Percentiles rank a stretch among this genome's conserved stretches.
These are phyloP conservation scores for Haematococcus sp. DNA, from an alignment of 139 green algal species.

Conservation along the genomic window DNA sequence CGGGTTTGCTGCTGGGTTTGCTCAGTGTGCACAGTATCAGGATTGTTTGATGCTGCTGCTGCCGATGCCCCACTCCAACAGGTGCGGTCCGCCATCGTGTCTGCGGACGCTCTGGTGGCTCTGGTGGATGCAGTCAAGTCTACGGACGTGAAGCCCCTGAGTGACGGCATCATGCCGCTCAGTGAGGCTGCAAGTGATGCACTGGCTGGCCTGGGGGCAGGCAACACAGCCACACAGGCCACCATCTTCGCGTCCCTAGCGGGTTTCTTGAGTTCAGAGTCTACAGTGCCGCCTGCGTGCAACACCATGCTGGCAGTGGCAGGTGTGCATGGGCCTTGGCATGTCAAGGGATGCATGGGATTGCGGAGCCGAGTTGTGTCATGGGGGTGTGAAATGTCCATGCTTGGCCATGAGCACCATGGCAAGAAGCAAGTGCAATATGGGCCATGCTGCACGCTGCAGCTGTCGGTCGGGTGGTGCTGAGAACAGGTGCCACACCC, in stretches of 20 bases:
- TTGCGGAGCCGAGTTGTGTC: too few species aligned
- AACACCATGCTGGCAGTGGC: background rate
- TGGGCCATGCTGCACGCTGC: background rate
- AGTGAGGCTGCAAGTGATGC: slow-evolving; percentile 16
- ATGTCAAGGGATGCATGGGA: too few species aligned
- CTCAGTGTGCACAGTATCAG: too few species aligned
- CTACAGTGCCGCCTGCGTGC: background rate
- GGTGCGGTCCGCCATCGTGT: background rate
- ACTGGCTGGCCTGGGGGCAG: slow-evolving; percentile 12
- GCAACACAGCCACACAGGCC: background rate
- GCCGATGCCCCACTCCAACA: too few species aligned
- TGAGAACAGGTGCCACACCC: background rate
- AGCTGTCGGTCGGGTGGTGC: background rate
- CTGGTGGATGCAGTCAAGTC: slow-evolving; percentile 21
- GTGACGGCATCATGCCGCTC: background rate
- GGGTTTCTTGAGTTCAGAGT: too few species aligned
- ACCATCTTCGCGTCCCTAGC: background rate
- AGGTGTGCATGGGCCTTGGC: too few species aligned
- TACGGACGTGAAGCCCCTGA: background rate
- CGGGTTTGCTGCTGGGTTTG: background rate
- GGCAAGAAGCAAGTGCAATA: background rate
- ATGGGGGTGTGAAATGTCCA: too few species aligned
- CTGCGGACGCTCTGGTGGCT: background rate
- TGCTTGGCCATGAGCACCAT: too few species aligned
- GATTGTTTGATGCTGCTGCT: too few species aligned